A percentile compares a stretch with the other conserved stretches of the same genome.
These are phyloP conservation scores for Triticum dicoccoides DNA, from an alignment of 176 grass and related monocot genomes.

Conservation along the genomic window DNA sequence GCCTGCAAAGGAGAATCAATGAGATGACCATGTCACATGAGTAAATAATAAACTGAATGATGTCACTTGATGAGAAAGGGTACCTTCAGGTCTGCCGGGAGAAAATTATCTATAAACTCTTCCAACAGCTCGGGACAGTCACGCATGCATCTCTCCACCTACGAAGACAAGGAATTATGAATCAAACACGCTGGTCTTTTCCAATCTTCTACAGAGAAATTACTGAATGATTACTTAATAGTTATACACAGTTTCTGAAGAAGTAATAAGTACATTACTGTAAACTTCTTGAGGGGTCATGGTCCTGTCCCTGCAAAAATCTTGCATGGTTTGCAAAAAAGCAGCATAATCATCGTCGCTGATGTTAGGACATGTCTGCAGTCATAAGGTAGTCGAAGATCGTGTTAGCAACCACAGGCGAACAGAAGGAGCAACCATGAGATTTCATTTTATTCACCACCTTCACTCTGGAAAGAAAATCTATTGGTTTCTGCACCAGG, in stretches of 20 bases:
- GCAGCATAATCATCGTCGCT: background rate
- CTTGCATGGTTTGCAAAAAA: background rate
- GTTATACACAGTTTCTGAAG: background rate
- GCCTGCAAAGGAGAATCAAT: background rate
- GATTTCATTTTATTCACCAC: slow-evolving; percentile 15
- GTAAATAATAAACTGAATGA: slow-evolving; percentile 14
- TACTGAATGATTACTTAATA: background rate
- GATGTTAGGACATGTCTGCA: slow-evolving; percentile 18
- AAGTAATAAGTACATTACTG: background rate
- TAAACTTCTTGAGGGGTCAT: background rate
- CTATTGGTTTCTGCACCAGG: rapidly evolving
- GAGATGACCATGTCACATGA: background rate
- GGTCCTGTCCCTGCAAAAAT: background rate
- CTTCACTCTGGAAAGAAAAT: slow-evolving; percentile 5
- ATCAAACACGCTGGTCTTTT: background rate
- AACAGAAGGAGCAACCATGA: background rate
- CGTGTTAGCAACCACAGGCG: background rate
- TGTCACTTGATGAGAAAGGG: background rate
- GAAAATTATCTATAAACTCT: slow-evolving; percentile 6
- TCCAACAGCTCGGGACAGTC: slow-evolving; percentile 9
- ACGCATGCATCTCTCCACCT: slow-evolving; percentile 8
- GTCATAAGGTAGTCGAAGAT: background rate
- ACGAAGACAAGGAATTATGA: background rate
- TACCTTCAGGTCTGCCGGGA: background rate
- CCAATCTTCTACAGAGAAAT: background rate